Base-by-base conservation (phyloP, 768 basidiomycete genomes). In the Lentinula lateritia region DNA sequence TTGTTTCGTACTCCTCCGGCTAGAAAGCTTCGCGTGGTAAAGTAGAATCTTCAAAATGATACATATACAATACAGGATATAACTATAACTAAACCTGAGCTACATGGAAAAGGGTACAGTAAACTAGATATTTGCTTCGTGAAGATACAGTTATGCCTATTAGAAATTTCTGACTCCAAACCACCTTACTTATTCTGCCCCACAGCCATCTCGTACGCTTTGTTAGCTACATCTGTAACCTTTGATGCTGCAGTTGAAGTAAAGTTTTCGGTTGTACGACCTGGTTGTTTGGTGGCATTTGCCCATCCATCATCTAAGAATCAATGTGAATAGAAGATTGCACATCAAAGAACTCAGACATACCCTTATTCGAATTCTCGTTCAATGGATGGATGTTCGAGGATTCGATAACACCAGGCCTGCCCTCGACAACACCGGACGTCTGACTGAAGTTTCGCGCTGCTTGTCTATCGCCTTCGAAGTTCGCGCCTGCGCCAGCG, bases 371-470 rank as follows among this genome's bases (percentile, higher is more conserved):
- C 5, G 76, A 74, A 61, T 76, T 71, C 55, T 81, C 74, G 61
- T 76, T 76, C 66, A 84, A 69, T 20, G 83, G 83, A 57, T 81
- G 81, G 58, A 85, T 83, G 64, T 83, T 71, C 23, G 81, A 73
- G 36, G 74, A 71, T 70, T 86, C 83, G 64, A 86, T 83, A 64
- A 85, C 83, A 16, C 83, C 83, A 6, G 84, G 81, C 2, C 75
- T 77, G 13, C 75, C 78, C 68, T 85, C 84, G 42, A 80, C 69
- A 39, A 83, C 82, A 18, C 84, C 82, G 8, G 80, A 76, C 6
- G 73, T 70, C 59, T 76, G 62, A 60, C 74, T 78, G 67, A 80
- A 72, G 48, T 67, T 68, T 20, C 73, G 74, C 58, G 72, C 68
- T 3, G 80, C 79, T 35, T 80, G 69, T 48, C 70, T 68, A 55